Percentiles rank a stretch among this genome's conserved stretches.
phyloP scores from a whole-genome alignment of 1,284 basidiomycete genomes.

The Ustilago curta region DNA sequence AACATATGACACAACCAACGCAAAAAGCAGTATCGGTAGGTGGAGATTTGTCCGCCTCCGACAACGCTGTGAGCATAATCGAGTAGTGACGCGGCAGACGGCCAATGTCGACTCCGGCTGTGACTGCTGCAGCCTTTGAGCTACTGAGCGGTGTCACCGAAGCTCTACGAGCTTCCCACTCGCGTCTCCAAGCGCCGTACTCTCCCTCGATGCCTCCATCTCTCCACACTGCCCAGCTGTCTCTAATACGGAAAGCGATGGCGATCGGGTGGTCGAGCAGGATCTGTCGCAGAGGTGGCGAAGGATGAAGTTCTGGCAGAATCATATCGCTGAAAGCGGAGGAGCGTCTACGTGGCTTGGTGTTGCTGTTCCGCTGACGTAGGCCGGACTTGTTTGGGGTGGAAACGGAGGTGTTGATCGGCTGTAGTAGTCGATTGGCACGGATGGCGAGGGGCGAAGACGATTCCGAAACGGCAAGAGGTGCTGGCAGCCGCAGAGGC shows the following conservation, averaged over 20 bases:
- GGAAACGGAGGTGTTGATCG: conserved; percentile 22
- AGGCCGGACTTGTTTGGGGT: conserved; percentile 1
- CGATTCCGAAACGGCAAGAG: conserved; percentile 38
- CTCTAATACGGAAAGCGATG: conserved; percentile 78
- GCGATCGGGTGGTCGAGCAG: conserved; percentile 76
- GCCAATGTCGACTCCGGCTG: conserved; percentile 10
- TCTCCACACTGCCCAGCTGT: conserved; percentile 82
- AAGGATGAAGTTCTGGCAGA: conserved; percentile 40
- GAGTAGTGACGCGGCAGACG: conserved; percentile 38
- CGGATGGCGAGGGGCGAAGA: conserved; percentile 35
- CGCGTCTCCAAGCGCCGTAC: conserved; percentile 76
- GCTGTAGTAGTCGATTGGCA: conserved; percentile 29
- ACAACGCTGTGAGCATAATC: conserved; percentile 78
- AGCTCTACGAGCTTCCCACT: conserved; percentile 69
- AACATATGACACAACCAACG: conserved; percentile 87
- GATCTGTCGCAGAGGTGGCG: conserved; percentile 70
- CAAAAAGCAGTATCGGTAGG: conserved; percentile 88
- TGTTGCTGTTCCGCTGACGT: conserved; percentile 13
- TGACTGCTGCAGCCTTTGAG: conserved; percentile 35
- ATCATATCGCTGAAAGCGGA: conserved; percentile 34
- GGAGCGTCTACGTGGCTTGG: conserved; percentile 21
- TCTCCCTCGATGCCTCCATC: conserved; percentile 79
- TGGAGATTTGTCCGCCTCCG: conserved; percentile 79
- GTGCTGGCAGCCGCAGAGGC: conserved; percentile 36
- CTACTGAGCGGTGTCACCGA: conserved; percentile 47